A percentile compares a stretch with the other conserved stretches of the same genome.
Evolutionary conservation across 164 flowering plant genomes (phyloP).

Genomic region (Aristolochia contorta): DNA sequence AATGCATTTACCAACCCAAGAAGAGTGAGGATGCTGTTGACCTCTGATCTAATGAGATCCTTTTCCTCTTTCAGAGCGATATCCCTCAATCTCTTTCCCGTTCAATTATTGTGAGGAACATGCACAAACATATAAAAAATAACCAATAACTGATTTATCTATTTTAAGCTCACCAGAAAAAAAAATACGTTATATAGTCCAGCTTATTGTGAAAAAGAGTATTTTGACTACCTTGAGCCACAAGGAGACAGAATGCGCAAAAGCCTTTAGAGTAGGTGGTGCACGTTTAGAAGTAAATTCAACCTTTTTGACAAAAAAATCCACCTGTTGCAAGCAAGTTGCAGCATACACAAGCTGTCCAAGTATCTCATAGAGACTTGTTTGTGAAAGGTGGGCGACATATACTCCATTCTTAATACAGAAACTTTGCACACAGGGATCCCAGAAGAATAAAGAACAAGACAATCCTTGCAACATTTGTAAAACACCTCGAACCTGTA

Average conservation of each 20-base stretch:
- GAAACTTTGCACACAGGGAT: slow-evolving; percentile 26
- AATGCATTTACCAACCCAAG: slow-evolving; percentile 53
- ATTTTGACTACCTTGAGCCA: slow-evolving; percentile 58
- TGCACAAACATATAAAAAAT: neutral
- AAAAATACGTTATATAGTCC: neutral
- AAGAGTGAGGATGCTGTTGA: slow-evolving; percentile 43
- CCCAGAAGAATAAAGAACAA: slow-evolving; percentile 66
- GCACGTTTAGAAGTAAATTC: slow-evolving; percentile 20
- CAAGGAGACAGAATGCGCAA: slow-evolving; percentile 46
- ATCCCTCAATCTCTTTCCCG: slow-evolving; percentile 47
- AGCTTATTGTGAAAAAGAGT: neutral
- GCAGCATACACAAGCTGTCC: slow-evolving; percentile 60
- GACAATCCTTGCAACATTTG: slow-evolving; percentile 77
- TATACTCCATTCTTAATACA: slow-evolving; percentile 38
- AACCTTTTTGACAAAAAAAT: slow-evolving; percentile 33
- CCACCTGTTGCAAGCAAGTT: slow-evolving; percentile 63
- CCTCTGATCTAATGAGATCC: slow-evolving; percentile 27
- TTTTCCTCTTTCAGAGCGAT: slow-evolving; percentile 69
- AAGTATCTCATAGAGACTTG: slow-evolving; percentile 50
- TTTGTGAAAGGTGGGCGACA: slow-evolving; percentile 57
- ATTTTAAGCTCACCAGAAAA: neutral
- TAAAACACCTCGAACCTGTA: slow-evolving; percentile 61
- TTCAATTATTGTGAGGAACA: neutral
- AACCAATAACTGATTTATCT: neutral
- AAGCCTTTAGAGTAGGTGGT: slow-evolving; percentile 76